A percentile compares a stretch with the other conserved stretches of the same genome.
These are phyloP conservation scores for Cunninghamia lanceolata DNA, from an alignment of 75 land plant species.

Conservation along the genomic window DNA sequence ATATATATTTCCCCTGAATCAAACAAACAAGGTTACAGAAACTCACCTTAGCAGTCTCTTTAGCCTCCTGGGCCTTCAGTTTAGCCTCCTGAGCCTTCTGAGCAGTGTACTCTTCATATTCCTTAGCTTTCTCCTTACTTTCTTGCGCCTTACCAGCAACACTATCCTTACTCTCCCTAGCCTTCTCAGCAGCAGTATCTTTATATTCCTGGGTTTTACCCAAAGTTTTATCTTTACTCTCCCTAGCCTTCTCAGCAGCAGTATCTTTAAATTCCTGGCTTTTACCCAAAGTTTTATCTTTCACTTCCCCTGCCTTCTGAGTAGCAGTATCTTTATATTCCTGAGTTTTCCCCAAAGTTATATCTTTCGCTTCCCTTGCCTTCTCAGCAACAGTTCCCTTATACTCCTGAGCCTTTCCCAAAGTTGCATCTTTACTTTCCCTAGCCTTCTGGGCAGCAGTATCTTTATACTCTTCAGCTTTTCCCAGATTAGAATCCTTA, in stretches of 20 bases:
- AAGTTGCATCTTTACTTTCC: slow-evolving; percentile 9
- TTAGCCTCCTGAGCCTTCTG: slow-evolving; percentile 27
- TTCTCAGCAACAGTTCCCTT: slow-evolving; percentile 19
- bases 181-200: slow-evolving; percentile 22
- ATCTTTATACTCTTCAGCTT: slow-evolving; percentile 18
- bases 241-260: slow-evolving; percentile 18
- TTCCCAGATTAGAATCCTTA: slow-evolving; percentile 13
- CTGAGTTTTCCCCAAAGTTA: slow-evolving; percentile 13
- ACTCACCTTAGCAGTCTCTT: slow-evolving; percentile 16
- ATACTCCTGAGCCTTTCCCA: slow-evolving; percentile 1
- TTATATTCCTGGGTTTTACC: slow-evolving; percentile 16
- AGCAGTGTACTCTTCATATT: slow-evolving; percentile 18
- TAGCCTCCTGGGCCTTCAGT: slow-evolving; percentile 23
- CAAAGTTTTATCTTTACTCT: slow-evolving; percentile 14
- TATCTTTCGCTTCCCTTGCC: slow-evolving; percentile 18
- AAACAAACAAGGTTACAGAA: neutral
- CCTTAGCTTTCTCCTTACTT: slow-evolving; percentile 22
- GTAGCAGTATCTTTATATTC: slow-evolving; percentile 22
- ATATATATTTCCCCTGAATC: neutral
- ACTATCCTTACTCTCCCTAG: slow-evolving; percentile 19
- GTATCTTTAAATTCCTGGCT: neutral
- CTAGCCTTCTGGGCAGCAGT: slow-evolving; percentile 13
- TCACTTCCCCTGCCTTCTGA: slow-evolving; percentile 18
- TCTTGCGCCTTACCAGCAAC: slow-evolving; percentile 26
- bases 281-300: slow-evolving; percentile 8